Percentiles rank a stretch among this genome's conserved stretches.
Evolutionary conservation across 352 stramenopile genomes (phyloP).

Genomic region (Aphanomyces invadans): DNA sequence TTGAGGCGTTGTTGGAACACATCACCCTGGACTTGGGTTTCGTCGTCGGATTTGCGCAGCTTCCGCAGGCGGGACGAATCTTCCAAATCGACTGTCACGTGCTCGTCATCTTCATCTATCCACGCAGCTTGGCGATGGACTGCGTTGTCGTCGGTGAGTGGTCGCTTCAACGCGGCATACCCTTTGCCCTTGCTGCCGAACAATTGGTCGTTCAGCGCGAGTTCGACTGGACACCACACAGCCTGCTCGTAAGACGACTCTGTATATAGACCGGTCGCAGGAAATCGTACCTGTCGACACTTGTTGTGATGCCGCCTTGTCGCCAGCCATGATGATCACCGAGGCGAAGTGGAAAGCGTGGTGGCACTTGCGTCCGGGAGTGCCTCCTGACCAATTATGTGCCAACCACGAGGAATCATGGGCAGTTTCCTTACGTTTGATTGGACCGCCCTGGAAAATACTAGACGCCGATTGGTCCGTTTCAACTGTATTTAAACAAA

Average conservation of each 20-base stretch:
- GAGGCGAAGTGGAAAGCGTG: not conserved
- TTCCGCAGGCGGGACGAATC: slow-evolving; percentile 69
- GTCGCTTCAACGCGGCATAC: slow-evolving; percentile 1
- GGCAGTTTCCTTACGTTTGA: not conserved
- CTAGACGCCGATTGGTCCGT: not conserved
- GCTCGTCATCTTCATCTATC: slow-evolving; percentile 82
- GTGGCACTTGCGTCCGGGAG: not conserved
- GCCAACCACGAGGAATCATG: slow-evolving; percentile 7
- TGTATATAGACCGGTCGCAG: not conserved
- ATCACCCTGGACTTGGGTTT: slow-evolving; percentile 52
- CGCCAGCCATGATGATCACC: slow-evolving; percentile 10
- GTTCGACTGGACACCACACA: not conserved
- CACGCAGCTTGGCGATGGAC: slow-evolving; percentile 48
- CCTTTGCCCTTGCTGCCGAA: slow-evolving; percentile 12
- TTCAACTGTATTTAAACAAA: not conserved
- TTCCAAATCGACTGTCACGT: slow-evolving; percentile 62
- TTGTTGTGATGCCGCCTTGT: not conserved
- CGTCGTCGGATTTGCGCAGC: slow-evolving; percentile 68
- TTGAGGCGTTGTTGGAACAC: slow-evolving; percentile 77
- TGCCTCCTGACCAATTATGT: slow-evolving; percentile 25
- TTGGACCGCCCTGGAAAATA: not conserved
- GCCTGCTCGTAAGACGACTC: not conserved
- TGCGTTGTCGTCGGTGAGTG: not conserved
- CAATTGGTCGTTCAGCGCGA: slow-evolving; percentile 8
- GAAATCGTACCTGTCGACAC: not conserved